Base-by-base conservation (phyloP, 495 filamentous ascomycete genomes). In the Monascus purpureus region DNA sequence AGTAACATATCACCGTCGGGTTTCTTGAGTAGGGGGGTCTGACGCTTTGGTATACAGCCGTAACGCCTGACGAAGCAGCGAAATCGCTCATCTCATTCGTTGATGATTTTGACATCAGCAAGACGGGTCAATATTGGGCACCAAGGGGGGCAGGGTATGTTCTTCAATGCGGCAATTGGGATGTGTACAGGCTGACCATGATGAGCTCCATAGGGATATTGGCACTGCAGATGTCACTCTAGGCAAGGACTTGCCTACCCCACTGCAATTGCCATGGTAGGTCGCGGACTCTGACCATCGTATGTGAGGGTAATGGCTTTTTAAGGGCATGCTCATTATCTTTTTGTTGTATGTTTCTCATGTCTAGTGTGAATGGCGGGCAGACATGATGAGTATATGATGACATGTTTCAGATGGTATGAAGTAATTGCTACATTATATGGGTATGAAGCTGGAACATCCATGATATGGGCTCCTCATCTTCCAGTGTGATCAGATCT, bases 61-160 rank as follows among this genome's bases (percentile, higher is more conserved):
- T 82, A 7, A 77, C 71, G 1, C 76, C 78, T 0, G 67, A 77
- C 26, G 67, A 71, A 45, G 76, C 79, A 5, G 78, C 78, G 13
- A 49, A 62, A 39, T 73, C 68, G 16, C 54, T 83, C n/a, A 55
- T 63, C 3, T 55, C 70, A 6, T 83, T 72, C 50, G 59, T 73
- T 12, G 67, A 77, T 4, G 39, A 19, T 0, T 75, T 83, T 38
- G 70, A 76, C 48, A 69, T 81, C 29, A 59, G 50, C 35, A 73
- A 72, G 49, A 75, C 73, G 2, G 78, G 78, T 6, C 55, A 81
- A 49, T 80, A 68, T 41, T 84, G 78, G 78, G 76, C 77, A 18
- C 76, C 77, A 1, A 57, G 75, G 36, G 80, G 80, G 30, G 62
- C 74, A 13, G 50, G 53, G 73, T 77, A 62, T 53, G 67, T 43